These are phyloP conservation scores for Phialophora tarda DNA, from an alignment of 2,329 filamentous ascomycete genomes.

Conservation along the genomic window DNA sequence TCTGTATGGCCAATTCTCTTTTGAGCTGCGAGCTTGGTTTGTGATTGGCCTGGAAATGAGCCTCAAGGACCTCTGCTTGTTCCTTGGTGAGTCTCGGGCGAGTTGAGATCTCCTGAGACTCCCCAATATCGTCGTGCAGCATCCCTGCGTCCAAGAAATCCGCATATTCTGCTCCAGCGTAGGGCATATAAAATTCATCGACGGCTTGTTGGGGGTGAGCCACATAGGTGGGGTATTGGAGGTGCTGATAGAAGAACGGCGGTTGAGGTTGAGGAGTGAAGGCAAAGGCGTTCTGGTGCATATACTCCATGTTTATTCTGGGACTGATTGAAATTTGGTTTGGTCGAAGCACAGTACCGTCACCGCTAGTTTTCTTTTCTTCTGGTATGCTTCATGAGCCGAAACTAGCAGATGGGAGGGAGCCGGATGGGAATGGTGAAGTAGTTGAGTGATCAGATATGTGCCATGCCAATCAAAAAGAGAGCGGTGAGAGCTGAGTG, in stretches of 20 bases:
- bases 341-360: neutral
- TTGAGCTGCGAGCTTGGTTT: conserved; percentile 59
- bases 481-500: neutral
- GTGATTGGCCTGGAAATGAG: conserved; percentile 56
- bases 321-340: neutral
- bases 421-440: conserved; percentile 4
- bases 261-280: conserved; percentile 34
- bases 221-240: conserved; percentile 27
- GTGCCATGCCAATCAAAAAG: neutral
- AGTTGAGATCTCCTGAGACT: conserved; percentile 55
- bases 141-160: conserved; percentile 51
- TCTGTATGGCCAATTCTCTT: conserved; percentile 55
- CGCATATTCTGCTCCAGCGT: conserved; percentile 45
- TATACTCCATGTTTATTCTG: conserved; percentile 22
- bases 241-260: conserved; percentile 35
- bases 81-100: conserved; percentile 58
- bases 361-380: neutral
- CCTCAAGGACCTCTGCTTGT: conserved; percentile 57
- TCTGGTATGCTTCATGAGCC: neutral
- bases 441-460: conserved; percentile 1
- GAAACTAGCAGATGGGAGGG: neutral
- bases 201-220: conserved; percentile 29
- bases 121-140: conserved; percentile 52
- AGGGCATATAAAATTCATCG: conserved; percentile 29
- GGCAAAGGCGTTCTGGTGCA: conserved; percentile 29